Percentiles rank a stretch among this genome's conserved stretches.
These are phyloP conservation scores for Cephaloascus albidus DNA, from an alignment of 805 yeast species.

Conservation along the genomic window DNA sequence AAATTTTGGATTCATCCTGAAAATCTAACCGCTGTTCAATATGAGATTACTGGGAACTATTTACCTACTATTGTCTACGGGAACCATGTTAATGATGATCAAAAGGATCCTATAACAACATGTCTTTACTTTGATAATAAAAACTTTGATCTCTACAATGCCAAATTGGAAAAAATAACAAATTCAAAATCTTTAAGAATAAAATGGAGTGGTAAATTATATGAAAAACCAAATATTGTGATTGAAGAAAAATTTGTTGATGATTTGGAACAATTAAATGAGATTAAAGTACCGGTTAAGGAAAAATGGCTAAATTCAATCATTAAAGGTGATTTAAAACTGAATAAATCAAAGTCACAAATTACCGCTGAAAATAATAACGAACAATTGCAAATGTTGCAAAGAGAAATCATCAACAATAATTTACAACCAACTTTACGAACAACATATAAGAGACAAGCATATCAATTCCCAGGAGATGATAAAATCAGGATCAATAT, in stretches of 20 bases:
- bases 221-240: conserved; percentile 67
- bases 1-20: conserved; percentile 98
- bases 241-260: conserved; percentile 75
- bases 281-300: conserved; percentile 60
- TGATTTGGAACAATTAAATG: conserved; percentile 46
- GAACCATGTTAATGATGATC: conserved; percentile 40
- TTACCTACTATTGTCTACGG: conserved; percentile 82
- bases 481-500: conserved; percentile 84
- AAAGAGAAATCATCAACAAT: conserved; percentile 52
- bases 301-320: conserved; percentile 76
- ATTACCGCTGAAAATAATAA: conserved; percentile 42
- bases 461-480: conserved; percentile 97
- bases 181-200: conserved; percentile 72
- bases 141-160: conserved; percentile 76
- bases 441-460: conserved; percentile 82
- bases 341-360: conserved; percentile 44
- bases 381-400: conserved; percentile 49
- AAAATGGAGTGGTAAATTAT: conserved; percentile 84
- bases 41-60: conserved; percentile 12
- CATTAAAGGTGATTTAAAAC: conserved; percentile 35
- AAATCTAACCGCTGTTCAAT: conserved; percentile 59
- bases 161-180: conserved; percentile 63
- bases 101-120: conserved; percentile 75
- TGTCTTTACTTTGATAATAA: conserved; percentile 83
- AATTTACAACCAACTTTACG: conserved; percentile 80